Evolutionary conservation across 202 grass and related monocot genomes (phyloP).

Genomic region (Miscanthus sacchariflorus): DNA sequence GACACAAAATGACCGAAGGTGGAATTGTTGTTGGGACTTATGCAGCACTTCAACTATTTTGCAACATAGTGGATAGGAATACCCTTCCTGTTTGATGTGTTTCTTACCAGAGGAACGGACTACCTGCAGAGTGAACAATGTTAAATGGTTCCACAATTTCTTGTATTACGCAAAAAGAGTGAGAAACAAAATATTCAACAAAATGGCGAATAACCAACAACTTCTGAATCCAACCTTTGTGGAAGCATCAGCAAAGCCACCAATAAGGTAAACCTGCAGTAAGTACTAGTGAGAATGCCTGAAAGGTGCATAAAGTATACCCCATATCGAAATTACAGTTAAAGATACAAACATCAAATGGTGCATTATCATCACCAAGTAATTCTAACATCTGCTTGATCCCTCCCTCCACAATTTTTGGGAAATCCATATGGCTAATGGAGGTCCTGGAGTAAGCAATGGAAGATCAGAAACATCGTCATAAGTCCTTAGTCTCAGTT

Average conservation of each 20-base stretch:
- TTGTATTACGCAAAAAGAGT: background rate
- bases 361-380: constrained; percentile 65
- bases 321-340: constrained; percentile 14
- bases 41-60: constrained; percentile 80
- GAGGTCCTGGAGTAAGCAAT: constrained; percentile 65
- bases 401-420: constrained; percentile 68
- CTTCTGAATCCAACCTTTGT: constrained; percentile 58
- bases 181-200: background rate
- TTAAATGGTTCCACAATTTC: constrained; percentile 25
- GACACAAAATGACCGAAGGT: constrained; percentile 73
- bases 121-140: constrained; percentile 43
- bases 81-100: constrained; percentile 56
- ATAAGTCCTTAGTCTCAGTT: background rate
- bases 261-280: constrained; percentile 83
- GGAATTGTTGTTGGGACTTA: constrained; percentile 63
- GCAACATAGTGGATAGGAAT: constrained; percentile 81
- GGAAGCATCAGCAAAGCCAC: constrained; percentile 79
- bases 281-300: constrained; percentile 42
- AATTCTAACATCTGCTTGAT: constrained; percentile 82
- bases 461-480: constrained; percentile 33
- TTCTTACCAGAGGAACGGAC: constrained; percentile 52
- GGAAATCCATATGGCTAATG: constrained; percentile 91
- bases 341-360: constrained; percentile 88
- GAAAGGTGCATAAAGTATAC: constrained; percentile 27
- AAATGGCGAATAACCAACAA: background rate